Evolutionary conservation across 257 asterid genomes (phyloP), one percentile per base, ranked within the genome.

Genomic region (Ilex asprella): DNA sequence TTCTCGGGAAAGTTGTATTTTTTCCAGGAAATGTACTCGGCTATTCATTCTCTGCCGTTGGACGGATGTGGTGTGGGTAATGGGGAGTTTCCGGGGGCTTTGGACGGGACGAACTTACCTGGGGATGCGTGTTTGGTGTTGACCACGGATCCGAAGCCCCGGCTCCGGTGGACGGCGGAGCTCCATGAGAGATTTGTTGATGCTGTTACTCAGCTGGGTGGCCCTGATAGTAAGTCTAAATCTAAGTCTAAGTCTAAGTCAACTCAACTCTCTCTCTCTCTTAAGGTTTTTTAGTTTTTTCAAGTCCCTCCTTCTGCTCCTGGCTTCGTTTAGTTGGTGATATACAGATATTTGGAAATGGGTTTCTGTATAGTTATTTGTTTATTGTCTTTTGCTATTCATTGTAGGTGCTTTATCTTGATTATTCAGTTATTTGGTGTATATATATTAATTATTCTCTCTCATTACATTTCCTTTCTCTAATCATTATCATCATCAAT

Each of bases 181-280:
- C 90, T 83, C 58, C 94, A 86, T 31, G 84, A 86, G 39, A 69
- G 90, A 58, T 86, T 86, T 43, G 83, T 83, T 16, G 94, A 86
- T 53, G 94, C 94, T 30, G 86, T 86, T 55, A 66, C 90, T 8
- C 94, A 86, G 71, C 90, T 86, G 39, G 94, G 94, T 49, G 94
- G 94, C 60, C 90, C 94, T 10, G 94, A 84, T 47, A 84, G 92
- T 84, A 16, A 68, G 91, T 71, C 54, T 7, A 35, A 35, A 0
- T 35, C 41, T n/a, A n/a, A n/a, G n/a, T n/a, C n/a, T 12, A 47
- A 47, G 2, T 3, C 54, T 7, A 35, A 35, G 7, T 35, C 41
- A 35, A 35, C 41, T 35, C 41, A 35, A 7, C 41, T 35, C 41
- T 35, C 41, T 35, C 41, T 35, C 41, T 35, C 41, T 35, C 41